These are phyloP conservation scores for Blastobotrys americana DNA, from an alignment of 805 yeast species.

Conservation along the genomic window DNA sequence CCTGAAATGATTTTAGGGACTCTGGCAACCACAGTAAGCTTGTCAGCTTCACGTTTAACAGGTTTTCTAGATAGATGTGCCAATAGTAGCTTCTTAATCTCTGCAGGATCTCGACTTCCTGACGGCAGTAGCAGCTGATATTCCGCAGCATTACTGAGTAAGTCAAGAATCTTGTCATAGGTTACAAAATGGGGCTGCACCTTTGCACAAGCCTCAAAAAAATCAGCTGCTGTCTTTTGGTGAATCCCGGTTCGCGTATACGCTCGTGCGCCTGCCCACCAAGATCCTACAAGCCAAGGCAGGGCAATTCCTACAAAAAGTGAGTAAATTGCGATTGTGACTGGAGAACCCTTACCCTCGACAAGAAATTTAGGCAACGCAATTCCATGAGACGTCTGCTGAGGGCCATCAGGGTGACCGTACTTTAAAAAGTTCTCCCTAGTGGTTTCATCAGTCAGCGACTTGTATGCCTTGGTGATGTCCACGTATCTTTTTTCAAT, in stretches of 20 bases:
- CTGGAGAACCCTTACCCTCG: constrained; percentile 67
- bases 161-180: constrained; percentile 46
- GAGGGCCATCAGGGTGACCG: constrained; percentile 99
- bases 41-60: constrained; percentile 36
- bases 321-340: constrained; percentile 61
- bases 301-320: constrained; percentile 66
- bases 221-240: constrained; percentile 72
- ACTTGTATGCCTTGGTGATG: constrained; percentile 87
- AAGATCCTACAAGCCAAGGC: constrained; percentile 72
- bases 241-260: constrained; percentile 79
- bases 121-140: constrained; percentile 39
- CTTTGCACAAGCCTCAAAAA: constrained; percentile 66
- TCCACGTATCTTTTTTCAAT: constrained; percentile 73
- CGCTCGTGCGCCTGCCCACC: constrained; percentile 84
- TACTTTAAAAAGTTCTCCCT: constrained; percentile 75
- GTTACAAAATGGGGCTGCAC: constrained; percentile 46
- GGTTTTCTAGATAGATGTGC: constrained; percentile 52
- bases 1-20: constrained; percentile 64
- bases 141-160: constrained; percentile 65
- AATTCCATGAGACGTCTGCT: constrained; percentile 81
- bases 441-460: constrained; percentile 83
- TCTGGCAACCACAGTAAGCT: constrained; percentile 51
- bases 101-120: constrained; percentile 33
- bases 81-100: constrained; percentile 45
- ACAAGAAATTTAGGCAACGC: constrained; percentile 90